Evolutionary conservation across 2,329 filamentous ascomycete species (phyloP).

Genomic region (Hypoxylon sp.): DNA sequence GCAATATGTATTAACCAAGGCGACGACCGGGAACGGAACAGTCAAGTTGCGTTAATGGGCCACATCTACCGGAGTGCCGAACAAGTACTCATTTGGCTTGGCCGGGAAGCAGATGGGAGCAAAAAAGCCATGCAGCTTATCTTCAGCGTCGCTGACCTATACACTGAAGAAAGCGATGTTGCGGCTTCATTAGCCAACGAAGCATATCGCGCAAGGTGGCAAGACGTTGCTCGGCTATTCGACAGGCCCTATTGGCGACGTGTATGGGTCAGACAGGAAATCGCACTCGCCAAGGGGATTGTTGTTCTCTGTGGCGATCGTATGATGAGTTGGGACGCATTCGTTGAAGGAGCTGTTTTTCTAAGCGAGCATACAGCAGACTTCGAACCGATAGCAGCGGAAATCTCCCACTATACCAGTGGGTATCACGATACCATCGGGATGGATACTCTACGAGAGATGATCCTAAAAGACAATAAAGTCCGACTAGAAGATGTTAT

Average conservation of each 20-base stretch:
- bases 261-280: conserved; percentile 24
- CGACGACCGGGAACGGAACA: conserved; percentile 17
- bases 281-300: conserved; percentile 16
- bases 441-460: conserved; percentile 18
- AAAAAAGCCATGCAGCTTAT: conserved; percentile 20
- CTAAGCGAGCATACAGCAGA: conserved; percentile 8
- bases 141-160: conserved; percentile 6
- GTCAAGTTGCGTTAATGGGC: conserved; percentile 15
- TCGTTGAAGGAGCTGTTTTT: conserved; percentile 17
- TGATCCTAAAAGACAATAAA: conserved; percentile 11
- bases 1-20: conserved; percentile 20
- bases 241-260: conserved; percentile 29
- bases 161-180: conserved; percentile 8
- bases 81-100: conserved; percentile 19
- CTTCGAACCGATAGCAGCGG: conserved; percentile 17
- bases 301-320: conserved; percentile 16
- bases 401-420: conserved; percentile 12
- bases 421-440: conserved; percentile 18
- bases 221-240: conserved; percentile 18
- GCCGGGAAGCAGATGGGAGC: conserved; percentile 19
- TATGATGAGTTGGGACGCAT: conserved; percentile 23
- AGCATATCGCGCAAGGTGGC: conserved; percentile 16
- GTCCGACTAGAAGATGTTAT: conserved; percentile 23
- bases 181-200: conserved; percentile 11
- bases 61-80: conserved; percentile 12